Conservation (phyloP, 2,329 filamentous ascomycete genomes). For the Lachnellula occidentalis region DNA sequence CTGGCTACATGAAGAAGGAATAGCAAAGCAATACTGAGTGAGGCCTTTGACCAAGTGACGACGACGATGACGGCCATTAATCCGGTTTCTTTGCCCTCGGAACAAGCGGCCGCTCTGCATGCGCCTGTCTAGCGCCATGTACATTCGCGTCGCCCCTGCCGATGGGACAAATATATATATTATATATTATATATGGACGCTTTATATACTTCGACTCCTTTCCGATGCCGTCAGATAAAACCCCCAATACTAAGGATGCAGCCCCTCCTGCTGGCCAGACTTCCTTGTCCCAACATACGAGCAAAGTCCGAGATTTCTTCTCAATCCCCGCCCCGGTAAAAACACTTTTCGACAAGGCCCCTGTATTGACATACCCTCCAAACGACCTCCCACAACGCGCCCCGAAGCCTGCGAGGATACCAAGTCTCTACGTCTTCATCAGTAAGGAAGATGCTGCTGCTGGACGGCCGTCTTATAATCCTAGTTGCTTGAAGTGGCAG, state of each 20-base stretch:
- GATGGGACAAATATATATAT: neutral
- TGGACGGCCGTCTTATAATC: constrained; percentile 77
- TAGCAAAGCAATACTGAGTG: too few relatives aligned
- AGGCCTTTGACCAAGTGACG: too few relatives aligned
- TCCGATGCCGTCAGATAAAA: constrained; percentile 14
- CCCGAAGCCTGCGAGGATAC: constrained; percentile 41
- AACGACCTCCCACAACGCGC: constrained; percentile 68
- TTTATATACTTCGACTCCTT: neutral
- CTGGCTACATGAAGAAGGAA: too few relatives aligned
- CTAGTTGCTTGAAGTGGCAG: constrained; percentile 94
- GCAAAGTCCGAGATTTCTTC: constrained; percentile 23
- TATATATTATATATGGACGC: too few relatives aligned
- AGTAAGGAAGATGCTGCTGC: constrained; percentile 53
- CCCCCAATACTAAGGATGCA: constrained; percentile 3
- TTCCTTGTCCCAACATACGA: constrained; percentile 16
- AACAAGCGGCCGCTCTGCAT: too few relatives aligned
- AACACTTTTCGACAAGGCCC: constrained; percentile 77
- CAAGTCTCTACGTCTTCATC: constrained; percentile 71
- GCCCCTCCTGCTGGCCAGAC: constrained; percentile 4
- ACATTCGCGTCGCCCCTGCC: neutral
- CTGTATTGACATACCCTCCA: constrained; percentile 66
- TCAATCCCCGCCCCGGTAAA: constrained; percentile 68
- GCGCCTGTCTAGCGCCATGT: neutral
- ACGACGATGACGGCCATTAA: too few relatives aligned
- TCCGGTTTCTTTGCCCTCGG: too few relatives aligned